Conservation (phyloP, 495 filamentous ascomycete species). For the Delitschia confertaspora region DNA sequence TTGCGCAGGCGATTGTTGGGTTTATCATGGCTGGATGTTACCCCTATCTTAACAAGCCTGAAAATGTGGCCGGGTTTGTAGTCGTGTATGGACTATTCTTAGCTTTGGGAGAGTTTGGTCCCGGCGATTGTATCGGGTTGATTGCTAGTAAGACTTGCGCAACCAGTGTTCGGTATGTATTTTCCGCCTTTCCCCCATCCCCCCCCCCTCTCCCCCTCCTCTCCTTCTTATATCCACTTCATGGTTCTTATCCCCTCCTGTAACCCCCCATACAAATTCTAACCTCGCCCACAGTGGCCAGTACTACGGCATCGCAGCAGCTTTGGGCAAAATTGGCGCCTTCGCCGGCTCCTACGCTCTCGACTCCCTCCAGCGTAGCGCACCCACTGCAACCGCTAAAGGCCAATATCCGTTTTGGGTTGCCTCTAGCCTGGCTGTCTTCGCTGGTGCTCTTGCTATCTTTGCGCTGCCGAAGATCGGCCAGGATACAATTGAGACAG, state of each 20-base stretch:
- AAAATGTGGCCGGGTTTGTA: slow-evolving; percentile 66
- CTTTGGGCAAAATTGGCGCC: slow-evolving; percentile 76
- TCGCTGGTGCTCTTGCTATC: slow-evolving; percentile 30
- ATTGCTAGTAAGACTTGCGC: slow-evolving; percentile 80
- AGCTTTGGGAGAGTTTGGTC: slow-evolving; percentile 73
- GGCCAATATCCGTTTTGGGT: slow-evolving; percentile 62
- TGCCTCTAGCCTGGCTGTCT: slow-evolving; percentile 28
- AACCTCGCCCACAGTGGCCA: slow-evolving; percentile 45
- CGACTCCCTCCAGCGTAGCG: slow-evolving; percentile 56
- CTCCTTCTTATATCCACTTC: background rate
- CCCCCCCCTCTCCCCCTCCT: background rate
- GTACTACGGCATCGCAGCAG: slow-evolving; percentile 86
- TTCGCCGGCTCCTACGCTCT: slow-evolving; percentile 85
- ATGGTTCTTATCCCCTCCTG: background rate
- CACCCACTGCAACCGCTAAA: slow-evolving; percentile 47
- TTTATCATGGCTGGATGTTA: slow-evolving; percentile 82
- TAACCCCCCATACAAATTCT: background rate
- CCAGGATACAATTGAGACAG: slow-evolving; percentile 35
- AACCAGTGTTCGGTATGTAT: slow-evolving; percentile 56
- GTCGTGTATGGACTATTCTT: slow-evolving; percentile 77
- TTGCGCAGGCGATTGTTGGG: slow-evolving; percentile 64
- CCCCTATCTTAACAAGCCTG: slow-evolving; percentile 47
- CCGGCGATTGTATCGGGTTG: slow-evolving; percentile 86
- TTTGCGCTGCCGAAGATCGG: slow-evolving; percentile 33
- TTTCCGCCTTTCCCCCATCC: background rate